Conservation (phyloP, 257 asterid species). For the Paraleonurus japonicus region DNA sequence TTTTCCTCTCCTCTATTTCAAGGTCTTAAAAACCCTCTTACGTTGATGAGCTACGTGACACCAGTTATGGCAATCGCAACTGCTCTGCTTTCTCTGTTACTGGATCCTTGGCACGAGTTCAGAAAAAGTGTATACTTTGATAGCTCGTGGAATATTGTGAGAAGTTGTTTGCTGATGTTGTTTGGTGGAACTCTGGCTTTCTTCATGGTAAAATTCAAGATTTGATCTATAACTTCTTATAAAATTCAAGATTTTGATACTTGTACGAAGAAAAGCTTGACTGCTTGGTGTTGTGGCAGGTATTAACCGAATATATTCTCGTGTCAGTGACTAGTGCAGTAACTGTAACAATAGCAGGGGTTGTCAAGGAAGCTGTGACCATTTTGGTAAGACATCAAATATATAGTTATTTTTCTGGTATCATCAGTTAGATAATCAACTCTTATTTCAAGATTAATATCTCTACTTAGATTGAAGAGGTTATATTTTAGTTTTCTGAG, state of each 20-base stretch:
- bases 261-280: conserved; percentile 2
- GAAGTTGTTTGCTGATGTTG: conserved; percentile 86
- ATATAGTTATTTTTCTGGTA: not conserved
- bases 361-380: conserved; percentile 96
- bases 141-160: conserved; percentile 69
- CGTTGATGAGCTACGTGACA: conserved; percentile 89
- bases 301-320: conserved; percentile 82
- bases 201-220: conserved; percentile 63
- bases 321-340: conserved; percentile 94
- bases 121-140: conserved; percentile 57
- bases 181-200: conserved; percentile 95
- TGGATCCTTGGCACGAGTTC: conserved; percentile 93
- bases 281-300: conserved; percentile 49
- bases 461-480: not conserved
- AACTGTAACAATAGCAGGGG: conserved; percentile 94
- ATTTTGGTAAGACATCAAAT: conserved; percentile 53
- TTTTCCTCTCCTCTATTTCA: conserved; percentile 21
- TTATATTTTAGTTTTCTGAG: not conserved
- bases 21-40: conserved; percentile 91
- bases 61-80: conserved; percentile 92
- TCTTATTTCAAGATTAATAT: not conserved
- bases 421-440: not conserved
- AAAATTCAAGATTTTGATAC: not conserved
- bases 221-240: not conserved
- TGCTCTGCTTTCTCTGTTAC: conserved; percentile 62